Evolutionary conservation across 495 filamentous ascomycete genomes (phyloP).

Genomic region (Trichoderma orchidacearum): DNA sequence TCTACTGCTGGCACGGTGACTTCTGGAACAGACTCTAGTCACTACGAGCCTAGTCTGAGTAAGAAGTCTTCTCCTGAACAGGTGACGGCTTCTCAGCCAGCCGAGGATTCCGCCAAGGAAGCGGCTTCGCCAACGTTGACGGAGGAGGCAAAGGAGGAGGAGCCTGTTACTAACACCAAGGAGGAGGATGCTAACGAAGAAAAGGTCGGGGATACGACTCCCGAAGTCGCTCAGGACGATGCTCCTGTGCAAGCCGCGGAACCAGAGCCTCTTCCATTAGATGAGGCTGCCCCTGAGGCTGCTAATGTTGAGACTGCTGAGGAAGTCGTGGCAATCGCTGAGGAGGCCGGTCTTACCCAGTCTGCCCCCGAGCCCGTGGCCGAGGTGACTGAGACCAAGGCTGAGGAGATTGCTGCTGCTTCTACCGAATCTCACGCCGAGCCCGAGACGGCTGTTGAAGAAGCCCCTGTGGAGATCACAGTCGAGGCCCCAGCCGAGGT

Average conservation of each 20-base stretch:
- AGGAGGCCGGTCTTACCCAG: slow-evolving; percentile 7
- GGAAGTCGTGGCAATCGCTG: slow-evolving; percentile 11
- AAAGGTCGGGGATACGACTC: not conserved
- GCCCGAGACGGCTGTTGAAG: slow-evolving; percentile 9
- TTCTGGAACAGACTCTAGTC: slow-evolving; percentile 5
- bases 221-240: slow-evolving; percentile 2
- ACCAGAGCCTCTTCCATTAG: slow-evolving; percentile 8
- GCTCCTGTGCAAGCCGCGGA: slow-evolving; percentile 1
- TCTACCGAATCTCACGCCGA: not conserved
- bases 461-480: slow-evolving; percentile 18
- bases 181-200: slow-evolving; percentile 6
- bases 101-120: slow-evolving; percentile 10
- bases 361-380: not conserved
- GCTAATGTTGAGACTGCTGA: slow-evolving; percentile 19
- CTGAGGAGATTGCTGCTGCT: not conserved
- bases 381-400: not conserved
- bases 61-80: not conserved
- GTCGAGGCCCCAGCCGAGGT: slow-evolving; percentile 6
- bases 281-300: slow-evolving; percentile 14
- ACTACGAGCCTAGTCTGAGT: slow-evolving; percentile 12
- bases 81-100: too few species aligned
- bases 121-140: slow-evolving; percentile 5
- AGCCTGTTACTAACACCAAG: slow-evolving; percentile 5
- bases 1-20: not conserved
- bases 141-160: slow-evolving; percentile 11